These are phyloP conservation scores for Abelmoschus esculentus DNA, from an alignment of 345 rosid genomes.

Conservation along the genomic window DNA sequence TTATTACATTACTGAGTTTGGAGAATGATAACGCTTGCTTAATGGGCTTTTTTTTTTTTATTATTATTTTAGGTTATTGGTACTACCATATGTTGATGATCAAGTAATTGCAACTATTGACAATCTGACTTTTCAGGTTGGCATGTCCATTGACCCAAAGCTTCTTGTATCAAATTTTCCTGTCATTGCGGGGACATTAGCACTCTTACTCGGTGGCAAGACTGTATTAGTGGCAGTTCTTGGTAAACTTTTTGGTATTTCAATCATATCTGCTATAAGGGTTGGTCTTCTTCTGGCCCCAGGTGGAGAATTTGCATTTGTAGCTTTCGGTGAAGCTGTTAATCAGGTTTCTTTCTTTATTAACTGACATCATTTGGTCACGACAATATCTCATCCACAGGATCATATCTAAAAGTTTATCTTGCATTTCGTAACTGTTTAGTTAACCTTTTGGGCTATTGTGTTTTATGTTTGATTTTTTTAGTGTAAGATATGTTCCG, in stretches of 20 bases:
- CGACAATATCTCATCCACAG: neutral
- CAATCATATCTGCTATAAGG: conserved; percentile 79
- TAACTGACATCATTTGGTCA: conserved; percentile 2
- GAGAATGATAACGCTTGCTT: conserved; percentile 4
- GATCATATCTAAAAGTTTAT: neutral
- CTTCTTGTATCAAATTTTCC: conserved; percentile 88
- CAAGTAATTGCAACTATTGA: conserved; percentile 20
- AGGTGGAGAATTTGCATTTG: conserved; percentile 98
- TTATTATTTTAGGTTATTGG: conserved; percentile 8
- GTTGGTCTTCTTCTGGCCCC: conserved; percentile 97
- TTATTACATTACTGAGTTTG: neutral
- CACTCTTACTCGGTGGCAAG: conserved; percentile 84
- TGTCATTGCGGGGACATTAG: conserved; percentile 59
- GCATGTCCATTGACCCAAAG: conserved; percentile 98
- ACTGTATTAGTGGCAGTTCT: conserved; percentile 60
- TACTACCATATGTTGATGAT: conserved; percentile 12
- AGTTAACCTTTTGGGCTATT: neutral
- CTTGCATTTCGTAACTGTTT: neutral
- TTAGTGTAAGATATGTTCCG: neutral
- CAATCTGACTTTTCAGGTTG: conserved; percentile 62
- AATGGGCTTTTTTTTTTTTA: conserved; percentile 10
- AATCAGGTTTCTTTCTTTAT: conserved; percentile 57
- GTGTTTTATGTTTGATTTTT: neutral
- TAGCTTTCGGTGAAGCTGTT: conserved; percentile 98
- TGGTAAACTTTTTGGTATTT: conserved; percentile 81